These are phyloP conservation scores for Chaetomium sp. DNA, from an alignment of 2,329 filamentous ascomycete species.

Conservation along the genomic window DNA sequence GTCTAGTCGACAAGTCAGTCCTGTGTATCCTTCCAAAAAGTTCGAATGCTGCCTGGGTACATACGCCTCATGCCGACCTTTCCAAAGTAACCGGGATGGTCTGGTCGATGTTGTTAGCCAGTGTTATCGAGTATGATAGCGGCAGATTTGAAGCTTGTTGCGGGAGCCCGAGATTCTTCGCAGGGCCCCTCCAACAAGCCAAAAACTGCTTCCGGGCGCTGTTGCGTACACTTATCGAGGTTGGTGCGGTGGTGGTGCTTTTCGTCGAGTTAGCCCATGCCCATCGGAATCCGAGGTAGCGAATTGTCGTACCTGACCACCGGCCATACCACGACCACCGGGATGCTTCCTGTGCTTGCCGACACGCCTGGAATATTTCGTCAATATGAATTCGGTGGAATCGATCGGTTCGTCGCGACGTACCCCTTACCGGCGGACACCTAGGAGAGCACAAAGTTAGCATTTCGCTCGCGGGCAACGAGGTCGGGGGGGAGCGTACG, in stretches of 20 bases:
- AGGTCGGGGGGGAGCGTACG: conserved; percentile 38
- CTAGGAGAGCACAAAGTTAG: conserved; percentile 55
- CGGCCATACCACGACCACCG: conserved; percentile 84
- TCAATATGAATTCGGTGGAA: conserved; percentile 30
- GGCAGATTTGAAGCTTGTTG: conserved; percentile 17
- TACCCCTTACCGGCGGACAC: conserved; percentile 92
- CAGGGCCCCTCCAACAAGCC: conserved; percentile 9
- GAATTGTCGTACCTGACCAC: conserved; percentile 68
- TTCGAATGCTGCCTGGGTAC: conserved; percentile 16
- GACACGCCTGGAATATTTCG: conserved; percentile 61
- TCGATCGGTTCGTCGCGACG: conserved; percentile 32
- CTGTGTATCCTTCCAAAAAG: not conserved
- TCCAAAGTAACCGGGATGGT: conserved; percentile 99
- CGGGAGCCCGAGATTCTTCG: conserved; percentile 8
- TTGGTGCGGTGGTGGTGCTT: conserved; percentile 94
- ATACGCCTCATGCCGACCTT: conserved; percentile 81
- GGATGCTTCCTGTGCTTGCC: conserved; percentile 97
- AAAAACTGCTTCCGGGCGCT: conserved; percentile 41
- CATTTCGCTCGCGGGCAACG: conserved; percentile 28
- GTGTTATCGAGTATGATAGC: conserved; percentile 75
- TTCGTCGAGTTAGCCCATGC: conserved; percentile 31
- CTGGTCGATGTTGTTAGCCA: conserved; percentile 50
- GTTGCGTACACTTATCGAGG: conserved; percentile 66
- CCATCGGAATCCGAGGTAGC: conserved; percentile 20
- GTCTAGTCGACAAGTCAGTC: conserved; percentile 48